A percentile compares a stretch with the other conserved stretches of the same genome.
Evolutionary conservation across 306 rosid genomes (phyloP).

Genomic region (Prosopis cineraria): DNA sequence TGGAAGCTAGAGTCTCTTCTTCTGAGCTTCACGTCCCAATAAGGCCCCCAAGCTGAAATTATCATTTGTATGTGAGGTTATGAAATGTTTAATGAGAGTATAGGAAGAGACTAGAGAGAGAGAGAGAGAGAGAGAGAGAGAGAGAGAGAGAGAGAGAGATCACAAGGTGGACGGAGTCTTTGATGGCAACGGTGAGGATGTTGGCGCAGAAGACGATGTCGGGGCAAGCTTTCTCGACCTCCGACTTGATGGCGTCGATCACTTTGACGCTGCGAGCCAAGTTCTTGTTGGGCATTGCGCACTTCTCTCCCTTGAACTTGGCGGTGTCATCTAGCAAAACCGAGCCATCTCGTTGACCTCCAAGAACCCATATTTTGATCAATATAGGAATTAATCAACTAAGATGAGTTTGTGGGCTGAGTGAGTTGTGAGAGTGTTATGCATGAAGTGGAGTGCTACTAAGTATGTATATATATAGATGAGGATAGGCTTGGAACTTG

Average conservation of each 20-base stretch:
- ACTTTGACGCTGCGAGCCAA: conserved; percentile 81
- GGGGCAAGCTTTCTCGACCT: conserved; percentile 68
- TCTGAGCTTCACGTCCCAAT: conserved; percentile 81
- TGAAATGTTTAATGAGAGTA: neutral
- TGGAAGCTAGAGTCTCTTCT: too few species aligned
- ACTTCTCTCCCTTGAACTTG: conserved; percentile 76
- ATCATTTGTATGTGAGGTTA: neutral
- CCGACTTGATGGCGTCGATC: conserved; percentile 70
- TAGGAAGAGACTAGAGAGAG: neutral
- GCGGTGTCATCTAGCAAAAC: conserved; percentile 78
- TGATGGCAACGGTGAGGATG: conserved; percentile 64
- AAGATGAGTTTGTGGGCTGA: neutral
- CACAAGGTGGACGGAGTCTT: conserved; percentile 72
- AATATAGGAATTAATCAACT: neutral
- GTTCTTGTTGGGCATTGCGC: conserved; percentile 63
- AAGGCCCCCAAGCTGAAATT: conserved; percentile 80
- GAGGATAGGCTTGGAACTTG: neutral
- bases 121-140: neutral
- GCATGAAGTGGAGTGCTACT: neutral
- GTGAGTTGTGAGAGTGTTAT: neutral
- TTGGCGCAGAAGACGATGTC: conserved; percentile 87
- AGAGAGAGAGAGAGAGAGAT: too few species aligned
- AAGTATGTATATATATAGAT: conserved; percentile 31
- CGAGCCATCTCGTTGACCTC: conserved; percentile 63
- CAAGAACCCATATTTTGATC: conserved; percentile 36